A percentile compares a stretch with the other conserved stretches of the same genome.
phyloP scores from a whole-genome alignment of 1,284 basidiomycete species.

The Rhodotorula sp. region DNA sequence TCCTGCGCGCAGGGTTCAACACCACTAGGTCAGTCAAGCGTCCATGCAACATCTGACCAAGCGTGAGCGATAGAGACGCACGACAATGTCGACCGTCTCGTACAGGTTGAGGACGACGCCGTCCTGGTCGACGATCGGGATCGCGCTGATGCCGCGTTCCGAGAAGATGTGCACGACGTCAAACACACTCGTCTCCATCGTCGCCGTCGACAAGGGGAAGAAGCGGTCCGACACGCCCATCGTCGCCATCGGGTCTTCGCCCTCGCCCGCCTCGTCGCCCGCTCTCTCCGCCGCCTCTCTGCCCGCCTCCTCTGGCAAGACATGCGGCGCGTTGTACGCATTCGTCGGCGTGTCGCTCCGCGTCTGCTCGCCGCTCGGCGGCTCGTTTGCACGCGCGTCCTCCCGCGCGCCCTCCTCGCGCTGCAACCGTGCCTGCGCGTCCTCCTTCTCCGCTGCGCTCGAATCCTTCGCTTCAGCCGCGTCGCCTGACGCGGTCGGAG shows the following conservation, averaged over 20 bases:
- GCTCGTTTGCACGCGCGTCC: no score
- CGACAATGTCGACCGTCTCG: conserved; percentile 98
- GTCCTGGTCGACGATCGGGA: conserved; percentile 77
- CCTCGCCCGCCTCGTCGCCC: not conserved
- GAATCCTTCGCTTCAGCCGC: not conserved
- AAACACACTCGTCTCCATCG: conserved; percentile 87
- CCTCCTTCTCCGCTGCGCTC: not conserved
- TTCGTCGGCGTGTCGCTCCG: conserved; percentile 15
- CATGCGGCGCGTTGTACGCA: not conserved
- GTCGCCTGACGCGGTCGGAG: not conserved
- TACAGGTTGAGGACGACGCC: conserved; percentile 96
- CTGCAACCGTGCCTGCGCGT: not conserved
- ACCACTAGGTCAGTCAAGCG: not conserved
- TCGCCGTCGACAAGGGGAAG: conserved; percentile 90
- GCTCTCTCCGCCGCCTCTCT: not conserved
- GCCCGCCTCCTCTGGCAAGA: not conserved
- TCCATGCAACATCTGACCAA: not conserved
- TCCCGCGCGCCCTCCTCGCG: not conserved
- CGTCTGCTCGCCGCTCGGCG: not conserved
- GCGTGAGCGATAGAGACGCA: conserved; percentile 56
- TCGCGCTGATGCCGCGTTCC: conserved; percentile 90
- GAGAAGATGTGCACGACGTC: conserved; percentile 99
- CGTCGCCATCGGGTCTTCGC: not conserved
- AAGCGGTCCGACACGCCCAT: conserved; percentile 31
- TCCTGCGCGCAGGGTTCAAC: conserved; percentile 59